A percentile compares a stretch with the other conserved stretches of the same genome.
Conservation (phyloP, 495 filamentous ascomycete species). For the Trichocladium uniseriatum region DNA sequence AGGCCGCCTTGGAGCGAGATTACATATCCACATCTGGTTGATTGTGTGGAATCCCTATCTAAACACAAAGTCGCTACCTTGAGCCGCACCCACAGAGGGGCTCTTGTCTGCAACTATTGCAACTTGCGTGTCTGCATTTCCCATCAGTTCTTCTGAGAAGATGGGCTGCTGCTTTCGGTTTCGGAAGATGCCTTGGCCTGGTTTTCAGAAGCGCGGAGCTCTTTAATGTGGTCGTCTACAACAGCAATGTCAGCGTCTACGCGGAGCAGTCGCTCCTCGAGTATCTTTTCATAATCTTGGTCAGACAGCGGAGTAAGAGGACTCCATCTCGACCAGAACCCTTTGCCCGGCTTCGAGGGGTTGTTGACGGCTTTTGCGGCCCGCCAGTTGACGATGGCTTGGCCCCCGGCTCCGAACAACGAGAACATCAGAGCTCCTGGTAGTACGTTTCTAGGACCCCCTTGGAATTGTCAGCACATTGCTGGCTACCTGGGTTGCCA, state of each 20-base stretch:
- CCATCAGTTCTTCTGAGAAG: neutral
- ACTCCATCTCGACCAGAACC: constrained; percentile 62
- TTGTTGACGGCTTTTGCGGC: constrained; percentile 1
- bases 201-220: constrained; percentile 30
- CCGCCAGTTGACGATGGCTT: constrained; percentile 19
- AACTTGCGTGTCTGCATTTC: no score
- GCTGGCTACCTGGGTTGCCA: neutral
- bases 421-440: constrained; percentile 33
- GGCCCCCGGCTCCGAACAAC: constrained; percentile 30
- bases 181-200: neutral
- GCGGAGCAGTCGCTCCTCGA: constrained; percentile 67
- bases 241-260: constrained; percentile 80
- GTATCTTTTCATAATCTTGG: constrained; percentile 64
- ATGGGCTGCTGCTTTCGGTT: neutral
- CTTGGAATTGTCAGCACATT: constrained; percentile 22
- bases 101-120: no score
- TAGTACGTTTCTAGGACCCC: constrained; percentile 35
- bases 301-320: constrained; percentile 69
- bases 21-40: no score
- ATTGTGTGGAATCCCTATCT: no score
- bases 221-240: constrained; percentile 72
- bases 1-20: no score
- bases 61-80: no score
- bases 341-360: neutral
- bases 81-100: no score